phyloP scores from a whole-genome alignment of 139 green algal species.

The Nannochloris sp. region DNA sequence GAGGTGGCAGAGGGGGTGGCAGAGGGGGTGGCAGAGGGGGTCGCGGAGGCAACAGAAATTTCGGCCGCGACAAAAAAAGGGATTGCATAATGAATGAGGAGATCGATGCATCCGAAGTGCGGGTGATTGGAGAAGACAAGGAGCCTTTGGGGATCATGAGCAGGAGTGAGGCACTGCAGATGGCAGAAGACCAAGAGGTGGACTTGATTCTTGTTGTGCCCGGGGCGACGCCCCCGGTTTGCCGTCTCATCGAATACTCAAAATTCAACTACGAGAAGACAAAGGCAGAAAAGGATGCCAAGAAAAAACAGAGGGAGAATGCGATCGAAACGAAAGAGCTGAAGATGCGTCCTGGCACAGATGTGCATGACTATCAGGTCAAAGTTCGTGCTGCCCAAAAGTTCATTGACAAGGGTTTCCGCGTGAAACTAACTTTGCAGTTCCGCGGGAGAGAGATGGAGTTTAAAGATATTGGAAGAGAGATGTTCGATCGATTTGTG shows the following conservation, averaged over 20 bases:
- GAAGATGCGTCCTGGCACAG: conserved; percentile 70
- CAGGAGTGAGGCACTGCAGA: conserved; percentile 23
- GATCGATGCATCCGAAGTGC: conserved; percentile 33
- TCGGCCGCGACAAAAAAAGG: not conserved
- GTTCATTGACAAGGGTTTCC: conserved; percentile 64
- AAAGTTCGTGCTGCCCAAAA: conserved; percentile 47
- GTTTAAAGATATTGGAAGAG: conserved; percentile 43
- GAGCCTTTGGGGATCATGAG: conserved; percentile 43
- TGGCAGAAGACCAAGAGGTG: conserved; percentile 31
- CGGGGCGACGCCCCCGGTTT: conserved; percentile 11
- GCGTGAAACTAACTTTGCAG: conserved; percentile 62
- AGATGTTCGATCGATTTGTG: conserved; percentile 47
- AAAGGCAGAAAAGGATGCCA: conserved; percentile 53
- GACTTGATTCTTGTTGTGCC: conserved; percentile 52
- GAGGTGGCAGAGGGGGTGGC: not conserved
- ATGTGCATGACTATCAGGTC: conserved; percentile 72
- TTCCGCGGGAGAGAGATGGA: conserved; percentile 71
- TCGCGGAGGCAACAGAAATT: not conserved
- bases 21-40: conserved; percentile 1
- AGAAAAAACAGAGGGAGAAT: conserved; percentile 51
- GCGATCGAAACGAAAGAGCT: conserved; percentile 64
- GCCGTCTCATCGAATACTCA: conserved; percentile 46
- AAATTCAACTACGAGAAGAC: conserved; percentile 72
- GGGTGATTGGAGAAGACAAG: conserved; percentile 41
- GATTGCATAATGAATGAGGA: conserved; percentile 23